A percentile compares a stretch with the other conserved stretches of the same genome.
Evolutionary conservation across 1,284 basidiomycete genomes (phyloP).

Genomic region (Quambalaria eucalypti): DNA sequence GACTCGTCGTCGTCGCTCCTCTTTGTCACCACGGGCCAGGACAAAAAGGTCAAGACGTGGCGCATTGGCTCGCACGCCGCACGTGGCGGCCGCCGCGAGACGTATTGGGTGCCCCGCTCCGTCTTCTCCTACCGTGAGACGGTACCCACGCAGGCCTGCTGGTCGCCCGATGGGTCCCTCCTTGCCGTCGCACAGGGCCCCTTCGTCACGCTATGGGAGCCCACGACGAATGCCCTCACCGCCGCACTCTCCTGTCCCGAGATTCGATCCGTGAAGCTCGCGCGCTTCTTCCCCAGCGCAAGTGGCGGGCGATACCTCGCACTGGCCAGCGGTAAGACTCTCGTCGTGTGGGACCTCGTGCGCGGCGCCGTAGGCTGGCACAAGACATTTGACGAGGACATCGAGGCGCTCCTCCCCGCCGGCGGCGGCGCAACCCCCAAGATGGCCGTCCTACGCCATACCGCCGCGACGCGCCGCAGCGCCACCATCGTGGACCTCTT

Average conservation of each 20-base stretch:
- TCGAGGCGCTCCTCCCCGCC: background rate
- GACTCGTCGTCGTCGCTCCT: constrained; percentile 48
- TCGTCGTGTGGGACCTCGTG: constrained; percentile 40
- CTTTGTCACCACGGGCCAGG: constrained; percentile 61
- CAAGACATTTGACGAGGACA: background rate
- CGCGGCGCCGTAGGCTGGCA: constrained; percentile 18
- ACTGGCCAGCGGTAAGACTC: constrained; percentile 10
- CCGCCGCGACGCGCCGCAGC: background rate
- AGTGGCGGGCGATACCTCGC: constrained; percentile 31
- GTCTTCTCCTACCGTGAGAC: constrained; percentile 35
- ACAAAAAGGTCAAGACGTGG: constrained; percentile 67
- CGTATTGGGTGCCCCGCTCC: constrained; percentile 39
- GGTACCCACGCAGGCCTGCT: constrained; percentile 53
- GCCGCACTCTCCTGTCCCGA: constrained; percentile 53
- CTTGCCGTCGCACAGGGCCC: constrained; percentile 65
- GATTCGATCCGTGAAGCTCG: constrained; percentile 11
- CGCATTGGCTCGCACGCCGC: constrained; percentile 22
- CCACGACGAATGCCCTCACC: constrained; percentile 59
- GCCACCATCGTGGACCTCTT: background rate
- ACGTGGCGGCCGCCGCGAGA: constrained; percentile 28
- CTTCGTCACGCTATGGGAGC: constrained; percentile 70
- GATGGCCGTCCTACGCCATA: background rate
- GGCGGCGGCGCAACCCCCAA: background rate
- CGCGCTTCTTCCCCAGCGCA: constrained; percentile 18
- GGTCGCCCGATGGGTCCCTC: constrained; percentile 79